Conservation (phyloP, 768 basidiomycete genomes). For the Boletellus ananas region DNA sequence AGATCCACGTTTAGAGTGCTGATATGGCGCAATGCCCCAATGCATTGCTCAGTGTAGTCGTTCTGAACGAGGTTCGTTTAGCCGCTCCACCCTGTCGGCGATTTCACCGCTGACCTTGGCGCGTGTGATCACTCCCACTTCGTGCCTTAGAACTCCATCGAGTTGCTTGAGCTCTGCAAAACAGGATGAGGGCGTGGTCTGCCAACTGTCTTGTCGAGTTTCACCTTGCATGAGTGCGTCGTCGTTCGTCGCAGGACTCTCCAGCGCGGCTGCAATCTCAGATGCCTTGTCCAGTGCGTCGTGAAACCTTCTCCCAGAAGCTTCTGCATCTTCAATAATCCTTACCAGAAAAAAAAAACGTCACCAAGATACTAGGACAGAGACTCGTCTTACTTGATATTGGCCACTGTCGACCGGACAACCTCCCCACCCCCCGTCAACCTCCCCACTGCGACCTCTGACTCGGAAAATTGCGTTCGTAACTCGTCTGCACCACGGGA, state of each 20-base stretch:
- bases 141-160: slow-evolving; percentile 58
- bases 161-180: slow-evolving; percentile 57
- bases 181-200: background rate
- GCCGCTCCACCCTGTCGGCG: background rate
- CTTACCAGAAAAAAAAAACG: slow-evolving; percentile 32
- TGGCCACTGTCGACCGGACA: slow-evolving; percentile 48
- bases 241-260: slow-evolving; percentile 50
- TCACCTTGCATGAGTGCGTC: slow-evolving; percentile 55
- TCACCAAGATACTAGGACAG: background rate
- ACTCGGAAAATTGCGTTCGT: slow-evolving; percentile 46
- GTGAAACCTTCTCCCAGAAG: slow-evolving; percentile 51
- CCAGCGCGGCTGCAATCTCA: slow-evolving; percentile 46
- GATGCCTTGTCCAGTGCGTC: slow-evolving; percentile 56
- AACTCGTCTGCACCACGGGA: slow-evolving; percentile 50
- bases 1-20: slow-evolving; percentile 80
- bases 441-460: slow-evolving; percentile 48
- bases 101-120: slow-evolving; percentile 42
- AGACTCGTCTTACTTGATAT: slow-evolving; percentile 38
- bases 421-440: slow-evolving; percentile 57
- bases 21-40: slow-evolving; percentile 68
- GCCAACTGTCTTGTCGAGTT: background rate
- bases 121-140: slow-evolving; percentile 53
- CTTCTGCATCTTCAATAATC: slow-evolving; percentile 56
- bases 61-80: slow-evolving; percentile 47
- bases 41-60: slow-evolving; percentile 61